Base-by-base conservation (phyloP, 2,329 filamentous ascomycete species). In the Gliomastix tumulicola region DNA sequence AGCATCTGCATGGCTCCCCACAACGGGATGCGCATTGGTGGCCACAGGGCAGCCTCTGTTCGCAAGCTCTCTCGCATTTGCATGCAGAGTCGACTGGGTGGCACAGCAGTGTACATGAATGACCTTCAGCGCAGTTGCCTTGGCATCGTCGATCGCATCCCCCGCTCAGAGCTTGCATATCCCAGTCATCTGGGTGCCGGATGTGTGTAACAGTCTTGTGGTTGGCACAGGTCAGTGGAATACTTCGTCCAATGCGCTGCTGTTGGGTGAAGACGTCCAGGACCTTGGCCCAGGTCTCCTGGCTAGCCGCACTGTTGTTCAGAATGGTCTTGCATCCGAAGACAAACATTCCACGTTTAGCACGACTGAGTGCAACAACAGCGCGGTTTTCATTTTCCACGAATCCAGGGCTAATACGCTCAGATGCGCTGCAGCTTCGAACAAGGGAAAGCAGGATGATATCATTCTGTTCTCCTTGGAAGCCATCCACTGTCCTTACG, bases 401-500 rank as follows among this genome's bases (percentile, higher is more conserved):
- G 46, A 95, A 96, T 0, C 89, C 89, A 21, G 88, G 80, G 2
- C 48, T 49, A 27, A 49, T 46, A 3, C 44, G 47, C 2, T 44
- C 46, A 5, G 62, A 51, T 2, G 61, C 49, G 2, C 53, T 44
- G 23, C 82, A 83, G 44, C 82, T 88, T 30, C 89, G 75, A 4
- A 92, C 88, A 0, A 94, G 64, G 0, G 88, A 94, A 0, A 95
- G 63, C 3, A 95, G 54, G 9, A 96, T 69, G 8, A 95, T 68
- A 18, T 89, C 84, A 43, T 94, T 95, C 53, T 95, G 88, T 49
- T 95, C 88, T 11, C 88, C 88, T 55, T 95, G 88, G 50, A 90
- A 95, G 0, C 84, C 86, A 50, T 95, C 89, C 0, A 96, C 85
- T 0, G 88, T 95, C 22, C 77, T 75, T 2, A 94, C 81, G n/a